Percentiles rank a stretch among this genome's conserved stretches.
These are phyloP conservation scores for Cynara cardunculus DNA, from an alignment of 129 eudicot species.

Conservation along the genomic window DNA sequence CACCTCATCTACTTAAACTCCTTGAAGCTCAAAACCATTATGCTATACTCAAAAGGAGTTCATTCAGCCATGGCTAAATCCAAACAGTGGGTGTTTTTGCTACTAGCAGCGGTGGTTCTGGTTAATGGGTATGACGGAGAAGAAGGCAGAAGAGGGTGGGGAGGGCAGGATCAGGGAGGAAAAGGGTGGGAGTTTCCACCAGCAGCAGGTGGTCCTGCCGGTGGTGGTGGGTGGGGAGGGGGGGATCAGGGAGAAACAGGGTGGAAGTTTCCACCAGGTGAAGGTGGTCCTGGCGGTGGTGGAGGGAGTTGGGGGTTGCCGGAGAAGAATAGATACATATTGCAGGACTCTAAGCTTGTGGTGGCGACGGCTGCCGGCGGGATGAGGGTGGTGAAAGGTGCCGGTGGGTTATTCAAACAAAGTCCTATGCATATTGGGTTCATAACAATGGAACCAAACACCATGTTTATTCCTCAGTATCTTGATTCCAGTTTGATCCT, in stretches of 20 bases:
- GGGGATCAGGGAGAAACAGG: background rate
- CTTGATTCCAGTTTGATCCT: conserved; percentile 72
- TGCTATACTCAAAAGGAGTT: background rate
- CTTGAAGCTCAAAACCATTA: background rate
- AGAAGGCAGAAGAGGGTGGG: background rate
- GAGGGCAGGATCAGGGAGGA: too few species aligned
- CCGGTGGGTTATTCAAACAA: conserved; percentile 21
- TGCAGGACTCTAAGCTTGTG: conserved; percentile 45
- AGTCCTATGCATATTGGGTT: conserved; percentile 79
- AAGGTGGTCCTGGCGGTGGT: background rate
- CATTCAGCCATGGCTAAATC: background rate
- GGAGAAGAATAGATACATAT: conserved; percentile 40
- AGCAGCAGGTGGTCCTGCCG: background rate
- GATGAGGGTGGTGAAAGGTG: conserved; percentile 72
- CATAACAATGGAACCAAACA: conserved; percentile 81
- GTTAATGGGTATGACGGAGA: conserved; percentile 2
- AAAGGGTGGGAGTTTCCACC: background rate
- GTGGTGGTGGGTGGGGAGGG: background rate
- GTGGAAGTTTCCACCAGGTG: conserved; percentile 30
- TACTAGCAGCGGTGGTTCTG: conserved; percentile 23
- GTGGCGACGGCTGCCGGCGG: conserved; percentile 73
- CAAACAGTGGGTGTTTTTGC: conserved; percentile 22
- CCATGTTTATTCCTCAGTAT: conserved; percentile 82
- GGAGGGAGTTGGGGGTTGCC: conserved; percentile 17
- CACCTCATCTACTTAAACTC: conserved; percentile 33